Base-by-base conservation (phyloP, 768 basidiomycete genomes). In the Lentinula sp. region DNA sequence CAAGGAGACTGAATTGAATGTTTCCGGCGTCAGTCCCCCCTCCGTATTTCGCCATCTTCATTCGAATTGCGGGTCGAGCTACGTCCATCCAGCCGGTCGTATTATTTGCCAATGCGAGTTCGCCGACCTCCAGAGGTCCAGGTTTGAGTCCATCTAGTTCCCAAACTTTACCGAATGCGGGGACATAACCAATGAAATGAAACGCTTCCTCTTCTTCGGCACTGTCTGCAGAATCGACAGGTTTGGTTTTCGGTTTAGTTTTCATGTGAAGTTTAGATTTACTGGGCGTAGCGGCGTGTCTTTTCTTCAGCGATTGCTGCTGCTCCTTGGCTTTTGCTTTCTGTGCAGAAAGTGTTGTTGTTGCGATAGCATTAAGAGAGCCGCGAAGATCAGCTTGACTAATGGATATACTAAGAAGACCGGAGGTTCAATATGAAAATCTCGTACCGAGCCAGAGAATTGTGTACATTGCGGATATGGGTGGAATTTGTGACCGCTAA, bases 101-200 rank as follows among this genome's bases (percentile, higher is more conserved):
- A 42, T 21, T 31, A 23, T 39, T 18, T 37, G 15, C 31, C n/a
- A 49, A 60, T 31, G 32, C 5, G n/a, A 85, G 67, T 65, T 85
- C 84, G 42, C 85, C 85, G 23, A 87, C 84, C 68, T 86, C 84
- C 8, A 88, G 72, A 5, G 86, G 84, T 0, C 83, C 85, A 1
- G 80, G 75, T 61, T 84, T 84, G 58, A 87, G 76, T 11, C 86
- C 85, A 66, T 87, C 84, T 56, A 88, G 78, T 69, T 88, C 85
- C 85, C 85, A 88, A n/a, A 86, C 84, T 64, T 85, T 84, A 7
- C 84, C 84, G 65, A 78, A 72, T 1, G 78, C 80, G 4, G 84
- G 85, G 37, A 86, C 82, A 65, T 85, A 87, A 9, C 83, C 84
- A 61, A 87, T 84, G 72, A 84, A 87, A 66, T 87, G 85, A 70